Percentiles rank a stretch among this genome's conserved stretches.
phyloP scores from a whole-genome alignment of 371 early-diverging fungal genomes.

The Lichtheimia corymbifera region DNA sequence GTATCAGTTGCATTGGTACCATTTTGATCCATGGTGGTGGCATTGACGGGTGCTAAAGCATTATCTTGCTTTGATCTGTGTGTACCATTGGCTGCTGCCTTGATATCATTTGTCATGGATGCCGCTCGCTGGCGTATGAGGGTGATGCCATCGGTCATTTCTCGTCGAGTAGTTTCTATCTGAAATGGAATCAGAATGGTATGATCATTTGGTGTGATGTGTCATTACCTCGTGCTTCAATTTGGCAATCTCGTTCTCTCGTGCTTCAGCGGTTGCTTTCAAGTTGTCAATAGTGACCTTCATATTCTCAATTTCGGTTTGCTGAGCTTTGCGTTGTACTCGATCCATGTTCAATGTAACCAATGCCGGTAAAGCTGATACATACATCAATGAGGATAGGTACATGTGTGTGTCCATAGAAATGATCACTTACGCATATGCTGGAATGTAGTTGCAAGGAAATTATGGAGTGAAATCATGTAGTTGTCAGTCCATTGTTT shows the following conservation, averaged over 20 bases:
- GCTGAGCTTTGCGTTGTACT: constrained; percentile 56
- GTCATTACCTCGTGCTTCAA: constrained; percentile 37
- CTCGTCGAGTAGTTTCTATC: constrained; percentile 40
- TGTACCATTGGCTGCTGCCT: constrained; percentile 11
- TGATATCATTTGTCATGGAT: constrained; percentile 28
- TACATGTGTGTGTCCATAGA: not conserved
- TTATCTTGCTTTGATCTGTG: constrained; percentile 18
- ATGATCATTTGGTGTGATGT: not conserved
- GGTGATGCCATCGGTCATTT: constrained; percentile 52
- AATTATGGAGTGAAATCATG: constrained; percentile 64
- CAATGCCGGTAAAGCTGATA: constrained; percentile 61
- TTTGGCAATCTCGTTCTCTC: constrained; percentile 56
- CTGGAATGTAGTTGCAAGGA: constrained; percentile 67
- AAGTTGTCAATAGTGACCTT: constrained; percentile 54
- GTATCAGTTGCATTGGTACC: not conserved
- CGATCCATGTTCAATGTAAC: constrained; percentile 63
- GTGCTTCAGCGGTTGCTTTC: constrained; percentile 50
- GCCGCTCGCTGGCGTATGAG: constrained; percentile 46
- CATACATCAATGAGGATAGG: not conserved
- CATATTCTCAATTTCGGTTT: constrained; percentile 56
- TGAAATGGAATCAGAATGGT: not conserved
- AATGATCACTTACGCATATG: constrained; percentile 60
- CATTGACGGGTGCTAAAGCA: not conserved
- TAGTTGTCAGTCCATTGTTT: constrained; percentile 71
- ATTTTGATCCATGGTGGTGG: not conserved